These are phyloP conservation scores for Neoscytalidium dimidiatum DNA, from an alignment of 2,329 filamentous ascomycete species.

Conservation along the genomic window DNA sequence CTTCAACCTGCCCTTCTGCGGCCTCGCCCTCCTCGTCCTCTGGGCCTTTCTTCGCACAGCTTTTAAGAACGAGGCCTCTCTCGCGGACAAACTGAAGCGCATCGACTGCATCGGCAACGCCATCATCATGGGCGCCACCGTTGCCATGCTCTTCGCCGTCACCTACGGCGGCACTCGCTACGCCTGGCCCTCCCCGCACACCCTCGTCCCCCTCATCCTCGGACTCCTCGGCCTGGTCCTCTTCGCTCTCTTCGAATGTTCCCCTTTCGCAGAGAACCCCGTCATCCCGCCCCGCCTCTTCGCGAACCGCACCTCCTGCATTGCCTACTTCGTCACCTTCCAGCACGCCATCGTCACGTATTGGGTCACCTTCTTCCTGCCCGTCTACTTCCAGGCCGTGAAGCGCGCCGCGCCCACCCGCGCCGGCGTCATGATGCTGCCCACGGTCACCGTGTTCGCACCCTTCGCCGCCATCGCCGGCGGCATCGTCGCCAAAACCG, in stretches of 20 bases:
- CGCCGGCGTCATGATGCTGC: slow-evolving; percentile 43
- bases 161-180: slow-evolving; percentile 38
- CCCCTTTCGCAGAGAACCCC: slow-evolving; percentile 36
- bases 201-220: slow-evolving; percentile 41
- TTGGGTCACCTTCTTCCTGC: slow-evolving; percentile 38
- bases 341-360: slow-evolving; percentile 36
- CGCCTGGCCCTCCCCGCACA: slow-evolving; percentile 35
- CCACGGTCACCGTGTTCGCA: slow-evolving; percentile 31
- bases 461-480: slow-evolving; percentile 28
- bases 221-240: slow-evolving; percentile 35
- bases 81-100: slow-evolving; percentile 21
- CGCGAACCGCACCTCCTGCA: slow-evolving; percentile 25
- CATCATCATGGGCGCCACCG: slow-evolving; percentile 39
- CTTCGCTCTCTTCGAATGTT: slow-evolving; percentile 33
- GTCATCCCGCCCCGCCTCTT: slow-evolving; percentile 42
- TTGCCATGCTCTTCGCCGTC: slow-evolving; percentile 39
- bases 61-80: slow-evolving; percentile 26
- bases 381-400: slow-evolving; percentile 47
- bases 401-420: slow-evolving; percentile 36
- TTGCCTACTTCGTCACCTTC: slow-evolving; percentile 31
- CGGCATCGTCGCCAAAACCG: slow-evolving; percentile 33
- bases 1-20: slow-evolving; percentile 44
- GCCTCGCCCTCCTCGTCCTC: slow-evolving; percentile 30
- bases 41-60: slow-evolving; percentile 34
- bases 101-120: slow-evolving; percentile 34